phyloP scores from a whole-genome alignment of 257 asterid species.

The Thymus mandschuricus region DNA sequence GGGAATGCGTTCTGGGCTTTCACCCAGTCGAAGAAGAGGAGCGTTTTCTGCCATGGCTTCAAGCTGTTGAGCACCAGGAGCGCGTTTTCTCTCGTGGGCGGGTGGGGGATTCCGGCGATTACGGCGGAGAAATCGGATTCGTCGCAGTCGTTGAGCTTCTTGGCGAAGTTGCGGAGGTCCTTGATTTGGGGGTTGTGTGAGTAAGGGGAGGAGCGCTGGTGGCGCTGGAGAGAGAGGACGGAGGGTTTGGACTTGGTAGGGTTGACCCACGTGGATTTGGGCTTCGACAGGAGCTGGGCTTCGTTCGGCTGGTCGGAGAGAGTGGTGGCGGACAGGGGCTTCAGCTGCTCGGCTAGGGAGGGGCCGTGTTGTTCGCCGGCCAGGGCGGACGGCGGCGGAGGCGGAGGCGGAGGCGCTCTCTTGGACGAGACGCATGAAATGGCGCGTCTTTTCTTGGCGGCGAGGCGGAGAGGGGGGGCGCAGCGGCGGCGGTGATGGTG shows the following conservation, averaged over 20 bases:
- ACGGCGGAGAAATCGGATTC: slow-evolving; percentile 60
- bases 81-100: slow-evolving; percentile 65
- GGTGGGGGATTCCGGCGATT: slow-evolving; percentile 61
- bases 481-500: slow-evolving; percentile 41
- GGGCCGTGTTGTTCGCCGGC: slow-evolving; percentile 46
- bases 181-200: slow-evolving; percentile 69
- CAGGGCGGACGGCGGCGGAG: slow-evolving; percentile 40
- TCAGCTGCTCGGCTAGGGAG: slow-evolving; percentile 84
- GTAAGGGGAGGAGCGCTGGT: slow-evolving; percentile 55
- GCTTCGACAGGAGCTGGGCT: slow-evolving; percentile 62
- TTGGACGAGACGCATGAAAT: slow-evolving; percentile 51
- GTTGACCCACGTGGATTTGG: slow-evolving; percentile 91
- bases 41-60: slow-evolving; percentile 68
- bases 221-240: slow-evolving; percentile 86
- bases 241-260: slow-evolving; percentile 86
- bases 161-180: slow-evolving; percentile 66
- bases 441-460: slow-evolving; percentile 44
- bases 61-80: slow-evolving; percentile 72
- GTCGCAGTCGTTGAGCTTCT: slow-evolving; percentile 64
- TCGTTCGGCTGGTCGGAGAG: slow-evolving; percentile 67
- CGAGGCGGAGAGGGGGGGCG: slow-evolving; percentile 41
- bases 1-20: slow-evolving; percentile 62
- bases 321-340: slow-evolving; percentile 69
- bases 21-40: slow-evolving; percentile 79
- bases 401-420: slow-evolving; percentile 39